Evolutionary conservation across 495 filamentous ascomycete genomes (phyloP).

Genomic region (Jackrogersella minutella): DNA sequence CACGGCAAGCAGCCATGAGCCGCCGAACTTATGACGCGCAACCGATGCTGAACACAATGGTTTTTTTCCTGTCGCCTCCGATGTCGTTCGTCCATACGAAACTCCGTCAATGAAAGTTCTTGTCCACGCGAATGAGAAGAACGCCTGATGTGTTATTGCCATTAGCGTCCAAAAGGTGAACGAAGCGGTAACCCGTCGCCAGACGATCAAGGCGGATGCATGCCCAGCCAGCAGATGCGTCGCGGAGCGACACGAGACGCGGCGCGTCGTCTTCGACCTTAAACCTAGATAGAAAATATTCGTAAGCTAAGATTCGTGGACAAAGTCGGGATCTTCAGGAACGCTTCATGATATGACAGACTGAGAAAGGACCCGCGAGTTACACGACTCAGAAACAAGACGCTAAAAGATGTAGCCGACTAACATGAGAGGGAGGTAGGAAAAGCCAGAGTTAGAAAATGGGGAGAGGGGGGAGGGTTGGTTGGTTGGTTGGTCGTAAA

Average conservation of each 20-base stretch:
- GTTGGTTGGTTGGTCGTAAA: no score
- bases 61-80: slow-evolving; percentile 7
- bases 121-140: slow-evolving; percentile 71
- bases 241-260: slow-evolving; percentile 50
- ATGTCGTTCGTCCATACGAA: slow-evolving; percentile 22
- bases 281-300: slow-evolving; percentile 60
- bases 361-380: slow-evolving; percentile 14
- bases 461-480: no score
- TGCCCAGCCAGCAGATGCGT: slow-evolving; percentile 80
- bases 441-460: neutral
- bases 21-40: slow-evolving; percentile 5
- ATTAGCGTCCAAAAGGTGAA: slow-evolving; percentile 71
- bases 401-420: slow-evolving; percentile 7
- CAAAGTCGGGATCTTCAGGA: slow-evolving; percentile 33
- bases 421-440: neutral
- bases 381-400: slow-evolving; percentile 24
- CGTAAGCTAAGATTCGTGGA: slow-evolving; percentile 31
- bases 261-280: slow-evolving; percentile 78
- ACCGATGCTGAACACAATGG: slow-evolving; percentile 7
- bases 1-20: slow-evolving; percentile 11
- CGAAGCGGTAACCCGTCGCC: slow-evolving; percentile 75
- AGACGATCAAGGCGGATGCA: slow-evolving; percentile 88
- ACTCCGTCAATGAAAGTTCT: slow-evolving; percentile 43
- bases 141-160: slow-evolving; percentile 69
- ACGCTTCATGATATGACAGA: slow-evolving; percentile 22